A percentile compares a stretch with the other conserved stretches of the same genome.
phyloP scores from a whole-genome alignment of 192 early-diverging fungal species.

The Lunasporangiospora selenospora region DNA sequence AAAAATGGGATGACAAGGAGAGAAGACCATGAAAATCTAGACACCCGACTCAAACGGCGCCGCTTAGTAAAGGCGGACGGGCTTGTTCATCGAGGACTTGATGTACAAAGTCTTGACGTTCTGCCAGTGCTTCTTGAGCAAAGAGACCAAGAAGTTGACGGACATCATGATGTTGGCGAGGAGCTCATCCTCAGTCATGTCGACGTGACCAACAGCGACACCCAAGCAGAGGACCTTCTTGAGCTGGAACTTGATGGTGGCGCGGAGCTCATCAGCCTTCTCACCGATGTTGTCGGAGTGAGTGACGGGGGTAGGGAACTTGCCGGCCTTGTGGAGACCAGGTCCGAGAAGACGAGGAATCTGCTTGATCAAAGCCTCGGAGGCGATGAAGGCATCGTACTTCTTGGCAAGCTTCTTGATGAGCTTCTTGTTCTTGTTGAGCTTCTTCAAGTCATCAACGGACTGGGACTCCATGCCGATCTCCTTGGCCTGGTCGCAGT shows the following conservation, averaged over 20 bases:
- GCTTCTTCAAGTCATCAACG: conserved; percentile 99
- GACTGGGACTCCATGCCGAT: conserved; percentile 89
- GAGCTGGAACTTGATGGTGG: conserved; percentile 99
- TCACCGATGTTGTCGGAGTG: conserved; percentile 86
- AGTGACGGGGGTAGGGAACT: conserved; percentile 97
- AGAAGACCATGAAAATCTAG: conserved; percentile 14
- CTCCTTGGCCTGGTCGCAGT: conserved; percentile 95
- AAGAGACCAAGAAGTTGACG: conserved; percentile 97
- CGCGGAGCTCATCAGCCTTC: conserved; percentile 93
- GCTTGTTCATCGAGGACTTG: conserved; percentile 98
- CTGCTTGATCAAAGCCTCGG: conserved; percentile 98
- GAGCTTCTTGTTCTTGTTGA: conserved; percentile 99
- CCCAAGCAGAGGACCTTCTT: conserved; percentile 99
- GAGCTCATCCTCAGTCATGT: conserved; percentile 95
- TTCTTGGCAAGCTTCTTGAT: conserved; percentile 99
- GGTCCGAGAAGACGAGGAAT: conserved; percentile 98
- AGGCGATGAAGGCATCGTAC: conserved; percentile 98
- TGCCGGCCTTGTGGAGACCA: conserved; percentile 98
- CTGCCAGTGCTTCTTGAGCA: conserved; percentile 99
- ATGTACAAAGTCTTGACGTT: conserved; percentile 98
- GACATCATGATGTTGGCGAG: conserved; percentile 97
- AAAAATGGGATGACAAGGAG: conserved; percentile 5
- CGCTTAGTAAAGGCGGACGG: conserved; percentile 83
- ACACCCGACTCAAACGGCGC: conserved; percentile 2
- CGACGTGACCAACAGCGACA: conserved; percentile 95